Base-by-base conservation (phyloP, 208 protist species). In the Plasmodiophora brassicae region DNA sequence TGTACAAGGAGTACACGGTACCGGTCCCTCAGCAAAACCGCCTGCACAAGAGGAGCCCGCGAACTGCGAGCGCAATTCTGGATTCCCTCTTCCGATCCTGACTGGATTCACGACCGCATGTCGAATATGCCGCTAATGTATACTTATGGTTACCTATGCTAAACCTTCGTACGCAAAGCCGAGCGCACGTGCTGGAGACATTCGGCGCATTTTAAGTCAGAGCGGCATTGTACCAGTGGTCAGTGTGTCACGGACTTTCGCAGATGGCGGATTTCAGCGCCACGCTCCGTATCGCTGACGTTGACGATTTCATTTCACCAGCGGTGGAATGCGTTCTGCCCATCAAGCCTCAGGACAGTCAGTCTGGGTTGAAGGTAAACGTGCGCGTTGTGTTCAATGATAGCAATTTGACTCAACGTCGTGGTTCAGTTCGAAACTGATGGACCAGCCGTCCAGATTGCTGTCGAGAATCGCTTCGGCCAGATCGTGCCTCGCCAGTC, bases 281-380 rank as follows among this genome's bases (percentile, higher is more conserved):
- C 10, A 38, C 84, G 5, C 10, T 86, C 25, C 45, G 50, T n/a
- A 53, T 86, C 5, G 44, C 84, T 14, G 84, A 86, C 20, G 1
- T 86, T 32, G 50, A 86, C 43, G 84, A 86, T 86, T 86, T 32
- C 28, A 86, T 86, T 44, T 44, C 14, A 57, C 84, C 84, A 5
- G 5, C 45, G 1, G 10, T n/a, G 20, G 46, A 86, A 86, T 86
- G 84, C 43, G 43, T 86, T 5, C 35, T 57, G 14, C 46, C 45
- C 25, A 86, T 65, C 84, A 5, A 86, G 44, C 50, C 84, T 54
- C 28, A 14, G 45, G 14, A 14, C 14, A 84, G 20, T 71, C 45
- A 65, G 5, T 53, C 14, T 5, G 46, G 28, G n/a, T 57, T 44
- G 36, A n/a, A 86, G 5, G 1, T 5, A 36, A 86, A 86, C 25